Evolutionary conservation across 2,329 filamentous ascomycete genomes (phyloP).

Genomic region (Clarireedia hainanense): DNA sequence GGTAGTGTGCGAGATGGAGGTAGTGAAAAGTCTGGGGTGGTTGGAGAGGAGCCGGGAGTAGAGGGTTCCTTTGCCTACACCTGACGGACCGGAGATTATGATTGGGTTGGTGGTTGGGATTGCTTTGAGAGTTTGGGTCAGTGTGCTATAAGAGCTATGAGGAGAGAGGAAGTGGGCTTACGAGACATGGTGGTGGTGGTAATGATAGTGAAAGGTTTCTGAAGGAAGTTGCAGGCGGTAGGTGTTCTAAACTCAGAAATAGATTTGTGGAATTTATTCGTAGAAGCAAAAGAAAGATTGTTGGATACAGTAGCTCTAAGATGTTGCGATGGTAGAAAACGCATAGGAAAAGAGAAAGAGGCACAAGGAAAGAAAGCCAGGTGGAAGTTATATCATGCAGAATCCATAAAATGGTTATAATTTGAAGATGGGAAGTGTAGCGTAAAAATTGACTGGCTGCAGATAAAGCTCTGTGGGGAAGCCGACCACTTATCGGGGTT

Average conservation of each 20-base stretch:
- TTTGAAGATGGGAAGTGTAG: too few species aligned
- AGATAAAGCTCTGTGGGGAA: too few species aligned
- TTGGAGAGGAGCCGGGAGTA: slow-evolving; percentile 61
- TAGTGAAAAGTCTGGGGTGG: slow-evolving; percentile 47
- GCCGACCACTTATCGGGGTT: too few species aligned
- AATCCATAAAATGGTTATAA: too few species aligned
- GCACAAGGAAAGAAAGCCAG: too few species aligned
- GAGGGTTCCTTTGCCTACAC: slow-evolving; percentile 75
- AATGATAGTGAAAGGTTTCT: background rate
- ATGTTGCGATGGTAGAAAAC: slow-evolving; percentile 1
- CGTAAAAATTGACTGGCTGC: too few species aligned
- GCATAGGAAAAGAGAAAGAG: background rate
- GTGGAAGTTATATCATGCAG: too few species aligned
- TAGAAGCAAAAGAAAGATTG: too few species aligned
- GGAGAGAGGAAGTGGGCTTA: slow-evolving; percentile 13
- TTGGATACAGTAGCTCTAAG: too few species aligned
- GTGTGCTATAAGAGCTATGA: background rate
- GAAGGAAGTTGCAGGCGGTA: background rate
- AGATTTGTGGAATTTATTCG: too few species aligned
- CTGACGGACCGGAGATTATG: slow-evolving; percentile 73
- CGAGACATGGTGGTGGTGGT: slow-evolving; percentile 13
- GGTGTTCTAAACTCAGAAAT: background rate
- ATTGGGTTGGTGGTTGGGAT: slow-evolving; percentile 41
- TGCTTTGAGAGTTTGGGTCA: slow-evolving; percentile 4
- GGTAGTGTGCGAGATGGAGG: slow-evolving; percentile 70